Percentiles rank a stretch among this genome's conserved stretches.
Evolutionary conservation across 1,284 basidiomycete species (phyloP).

Genomic region (Leccinum fallax): DNA sequence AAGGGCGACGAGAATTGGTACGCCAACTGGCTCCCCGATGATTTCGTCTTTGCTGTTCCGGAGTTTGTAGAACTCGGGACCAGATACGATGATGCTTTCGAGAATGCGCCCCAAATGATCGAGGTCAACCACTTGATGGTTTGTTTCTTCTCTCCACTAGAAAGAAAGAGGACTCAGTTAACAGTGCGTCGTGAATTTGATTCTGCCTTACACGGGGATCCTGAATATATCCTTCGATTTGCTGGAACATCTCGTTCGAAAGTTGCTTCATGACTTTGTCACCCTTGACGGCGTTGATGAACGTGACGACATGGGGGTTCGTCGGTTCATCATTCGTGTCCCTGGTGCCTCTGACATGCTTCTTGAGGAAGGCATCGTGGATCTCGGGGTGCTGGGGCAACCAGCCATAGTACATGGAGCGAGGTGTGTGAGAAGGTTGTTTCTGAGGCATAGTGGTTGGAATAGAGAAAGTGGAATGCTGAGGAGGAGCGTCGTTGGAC

Average conservation of each 20-base stretch:
- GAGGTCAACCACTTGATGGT: background rate
- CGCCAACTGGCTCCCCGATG: constrained; percentile 22
- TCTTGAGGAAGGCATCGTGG: background rate
- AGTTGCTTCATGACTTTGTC: background rate
- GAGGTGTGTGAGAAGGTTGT: background rate
- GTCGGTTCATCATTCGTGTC: background rate
- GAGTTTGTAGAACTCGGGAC: constrained; percentile 12
- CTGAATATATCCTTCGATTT: constrained; percentile 2
- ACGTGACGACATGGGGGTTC: background rate
- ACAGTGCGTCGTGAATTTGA: background rate
- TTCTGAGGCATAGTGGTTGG: background rate
- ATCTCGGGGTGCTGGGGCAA: background rate
- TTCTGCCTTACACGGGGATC: constrained; percentile 1
- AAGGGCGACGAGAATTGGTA: constrained; percentile 24
- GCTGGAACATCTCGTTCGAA: constrained; percentile 12
- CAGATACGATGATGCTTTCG: constrained; percentile 7
- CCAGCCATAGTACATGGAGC: constrained; percentile 1
- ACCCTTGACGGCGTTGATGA: background rate
- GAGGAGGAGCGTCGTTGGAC: background rate
- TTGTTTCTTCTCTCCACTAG: background rate
- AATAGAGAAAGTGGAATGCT: background rate
- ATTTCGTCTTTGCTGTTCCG: constrained; percentile 1
- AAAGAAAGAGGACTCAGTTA: background rate
- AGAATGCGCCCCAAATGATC: constrained; percentile 10
- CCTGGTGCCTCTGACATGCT: background rate